phyloP scores from a whole-genome alignment of 352 stramenopile genomes.

The Phytophthora constricta region DNA sequence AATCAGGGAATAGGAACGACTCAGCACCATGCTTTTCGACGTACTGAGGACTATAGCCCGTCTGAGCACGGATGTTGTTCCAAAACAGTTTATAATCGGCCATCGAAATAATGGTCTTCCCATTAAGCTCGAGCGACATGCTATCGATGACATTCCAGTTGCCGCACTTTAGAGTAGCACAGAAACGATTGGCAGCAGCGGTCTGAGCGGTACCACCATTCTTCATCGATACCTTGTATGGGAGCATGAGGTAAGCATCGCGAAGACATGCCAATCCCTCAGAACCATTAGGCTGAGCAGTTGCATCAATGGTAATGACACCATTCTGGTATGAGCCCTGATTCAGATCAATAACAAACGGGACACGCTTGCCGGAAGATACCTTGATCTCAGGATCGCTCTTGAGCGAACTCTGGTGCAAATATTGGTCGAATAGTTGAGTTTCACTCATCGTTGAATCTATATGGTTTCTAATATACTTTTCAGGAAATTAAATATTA shows the following conservation, averaged over 20 bases:
- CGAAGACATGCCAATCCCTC: constrained; percentile 4
- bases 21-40: constrained; percentile 22
- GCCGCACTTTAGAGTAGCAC: neutral
- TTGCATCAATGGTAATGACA: constrained; percentile 9
- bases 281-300: neutral
- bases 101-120: constrained; percentile 11
- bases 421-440: constrained; percentile 1
- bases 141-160: constrained; percentile 19
- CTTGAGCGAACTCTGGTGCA: constrained; percentile 1
- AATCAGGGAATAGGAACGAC: constrained; percentile 13
- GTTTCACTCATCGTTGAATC: neutral
- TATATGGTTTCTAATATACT: neutral
- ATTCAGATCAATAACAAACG: neutral
- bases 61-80: constrained; percentile 22
- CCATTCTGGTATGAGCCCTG: neutral
- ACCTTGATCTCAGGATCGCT: neutral
- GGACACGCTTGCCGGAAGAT: neutral
- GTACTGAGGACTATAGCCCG: constrained; percentile 1
- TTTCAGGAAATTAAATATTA: neutral
- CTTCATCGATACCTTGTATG: constrained; percentile 8
- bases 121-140: constrained; percentile 13
- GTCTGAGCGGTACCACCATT: neutral
- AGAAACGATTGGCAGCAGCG: neutral
- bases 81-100: constrained; percentile 15
- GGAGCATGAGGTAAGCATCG: constrained; percentile 12